Evolutionary conservation across 805 yeast genomes (phyloP), one percentile per base, ranked within the genome.

Genomic region (Ogataea polymorpha): DNA sequence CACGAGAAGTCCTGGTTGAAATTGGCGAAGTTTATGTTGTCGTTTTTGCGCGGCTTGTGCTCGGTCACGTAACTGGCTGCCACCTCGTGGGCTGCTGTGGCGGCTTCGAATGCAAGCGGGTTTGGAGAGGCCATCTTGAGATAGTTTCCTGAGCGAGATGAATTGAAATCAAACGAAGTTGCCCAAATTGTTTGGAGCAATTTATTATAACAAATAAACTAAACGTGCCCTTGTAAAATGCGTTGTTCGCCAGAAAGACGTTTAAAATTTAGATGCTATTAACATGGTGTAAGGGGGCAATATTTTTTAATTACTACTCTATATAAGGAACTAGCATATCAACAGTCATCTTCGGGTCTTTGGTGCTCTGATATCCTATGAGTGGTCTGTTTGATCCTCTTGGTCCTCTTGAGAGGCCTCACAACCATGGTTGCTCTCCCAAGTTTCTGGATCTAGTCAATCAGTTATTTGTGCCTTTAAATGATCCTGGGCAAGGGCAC

Each of bases 1-100:
- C 96, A 86, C 56, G 72, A 72, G 39, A 82, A 81, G 63, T 90
- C 96, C 69, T 90, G 98, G 64, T 90, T 90, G 74, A 88, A 88
- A 61, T 81, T 70, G 68, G 85, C 68, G 44, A 69, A 74, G 53
- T 71, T 74, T 15, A 75, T 59, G 2, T 49, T 38, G 32, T 56
- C 61, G 9, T 35, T 23, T 10, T 37, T 21, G 17, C 27, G 32
- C n/a, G 47, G 37, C 27, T 41, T 41, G 13, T 37, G 45, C 17
- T 44, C 43, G 18, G 35, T 28, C 26, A 41, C 42, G 21, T 37
- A 39, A 31, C 42, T 38, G n/a, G 44, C 45, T 8, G 54, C 41
- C 12, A 41, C 51, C 17, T 45, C 42, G 14, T 41, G 39, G 17
- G 50, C 48, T 9, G 48, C 54, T 9, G 41, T 27, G 8, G 54